A percentile compares a stretch with the other conserved stretches of the same genome.
Conservation (phyloP, 106 monocot species). For the Acorus gramineus region DNA sequence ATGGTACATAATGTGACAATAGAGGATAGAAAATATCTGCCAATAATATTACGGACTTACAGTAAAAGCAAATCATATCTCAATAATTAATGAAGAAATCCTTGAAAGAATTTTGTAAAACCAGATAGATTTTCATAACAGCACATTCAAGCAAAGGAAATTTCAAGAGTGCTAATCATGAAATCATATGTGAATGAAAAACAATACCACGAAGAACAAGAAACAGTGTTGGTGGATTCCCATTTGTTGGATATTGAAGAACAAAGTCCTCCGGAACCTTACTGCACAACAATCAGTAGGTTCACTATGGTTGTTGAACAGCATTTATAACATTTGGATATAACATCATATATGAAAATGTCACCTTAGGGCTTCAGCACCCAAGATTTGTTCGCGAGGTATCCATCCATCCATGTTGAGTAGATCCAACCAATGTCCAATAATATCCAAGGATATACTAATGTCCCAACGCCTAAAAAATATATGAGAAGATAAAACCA, state of each 20-base stretch:
- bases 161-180: no score
- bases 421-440: slow-evolving; percentile 98
- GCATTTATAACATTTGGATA: background rate
- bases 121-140: no score
- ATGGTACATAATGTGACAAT: no score
- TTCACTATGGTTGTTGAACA: background rate
- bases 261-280: slow-evolving; percentile 93
- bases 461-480: slow-evolving; percentile 74
- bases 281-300: slow-evolving; percentile 29
- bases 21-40: no score
- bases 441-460: slow-evolving; percentile 71
- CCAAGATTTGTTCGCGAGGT: slow-evolving; percentile 94
- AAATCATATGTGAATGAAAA: background rate
- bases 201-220: slow-evolving; percentile 72
- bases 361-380: slow-evolving; percentile 93
- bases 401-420: slow-evolving; percentile 97
- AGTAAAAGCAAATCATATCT: no score
- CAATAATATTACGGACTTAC: no score
- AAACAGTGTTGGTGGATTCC: slow-evolving; percentile 94
- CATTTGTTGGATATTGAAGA: slow-evolving; percentile 87
- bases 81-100: no score
- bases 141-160: no score
- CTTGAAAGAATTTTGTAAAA: no score
- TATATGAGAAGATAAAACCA: no score
- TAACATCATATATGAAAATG: slow-evolving; percentile 1